These are phyloP conservation scores for Cenchrus fungigraminus DNA, from an alignment of 176 grass and related monocot genomes.

Conservation along the genomic window DNA sequence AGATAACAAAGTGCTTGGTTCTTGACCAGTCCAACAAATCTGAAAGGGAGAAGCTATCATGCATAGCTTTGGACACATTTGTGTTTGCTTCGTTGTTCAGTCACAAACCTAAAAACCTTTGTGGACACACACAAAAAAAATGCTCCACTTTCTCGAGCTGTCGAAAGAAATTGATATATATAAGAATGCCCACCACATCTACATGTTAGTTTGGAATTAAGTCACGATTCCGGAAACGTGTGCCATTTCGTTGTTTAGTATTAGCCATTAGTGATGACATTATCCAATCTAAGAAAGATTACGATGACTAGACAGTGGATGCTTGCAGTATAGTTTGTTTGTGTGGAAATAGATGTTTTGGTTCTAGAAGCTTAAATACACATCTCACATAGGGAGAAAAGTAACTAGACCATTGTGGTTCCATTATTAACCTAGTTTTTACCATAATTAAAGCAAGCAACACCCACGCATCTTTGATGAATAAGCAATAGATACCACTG, in stretches of 20 bases:
- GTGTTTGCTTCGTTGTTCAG: slow-evolving; percentile 20
- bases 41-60: slow-evolving; percentile 33
- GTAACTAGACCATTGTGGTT: not conserved
- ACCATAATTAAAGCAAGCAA: not conserved
- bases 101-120: slow-evolving; percentile 19
- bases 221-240: slow-evolving; percentile 35
- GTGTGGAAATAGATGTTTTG: not conserved
- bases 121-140: not conserved
- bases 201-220: slow-evolving; percentile 18
- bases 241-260: slow-evolving; percentile 26
- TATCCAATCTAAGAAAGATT: slow-evolving; percentile 27
- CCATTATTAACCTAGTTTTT: slow-evolving; percentile 20
- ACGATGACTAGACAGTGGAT: not conserved
- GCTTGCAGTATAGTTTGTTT: slow-evolving; percentile 29
- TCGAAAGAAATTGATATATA: not conserved
- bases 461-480: not conserved
- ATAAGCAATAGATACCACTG: not conserved
- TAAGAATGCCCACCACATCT: not conserved
- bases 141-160: not conserved
- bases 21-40: slow-evolving; percentile 45
- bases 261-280: not conserved
- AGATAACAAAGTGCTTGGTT: slow-evolving; percentile 38
- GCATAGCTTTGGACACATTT: not conserved
- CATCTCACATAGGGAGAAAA: not conserved
- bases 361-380: slow-evolving; percentile 36